Evolutionary conservation across 2,329 filamentous ascomycete species (phyloP).

Genomic region (Sporothrix sp.): DNA sequence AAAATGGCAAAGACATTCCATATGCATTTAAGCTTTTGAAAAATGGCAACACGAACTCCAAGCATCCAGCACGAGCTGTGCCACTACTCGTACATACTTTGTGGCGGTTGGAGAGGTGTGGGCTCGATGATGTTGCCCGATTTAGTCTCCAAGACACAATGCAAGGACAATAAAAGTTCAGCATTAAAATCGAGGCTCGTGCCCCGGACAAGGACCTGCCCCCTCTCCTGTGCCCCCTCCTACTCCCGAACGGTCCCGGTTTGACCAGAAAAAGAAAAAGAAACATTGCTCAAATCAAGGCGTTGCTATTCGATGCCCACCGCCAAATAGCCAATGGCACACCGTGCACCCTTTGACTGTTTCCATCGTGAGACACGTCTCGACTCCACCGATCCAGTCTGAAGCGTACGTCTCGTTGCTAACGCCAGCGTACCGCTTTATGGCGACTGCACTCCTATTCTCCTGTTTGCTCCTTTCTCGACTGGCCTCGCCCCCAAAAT

Average conservation of each 20-base stretch:
- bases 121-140: too few relatives aligned
- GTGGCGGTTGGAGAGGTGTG: too few relatives aligned
- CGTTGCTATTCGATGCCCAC: background rate
- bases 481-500: too few relatives aligned
- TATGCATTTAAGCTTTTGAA: too few relatives aligned
- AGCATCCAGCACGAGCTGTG: too few relatives aligned
- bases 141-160: too few relatives aligned
- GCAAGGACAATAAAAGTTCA: background rate
- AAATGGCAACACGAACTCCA: too few relatives aligned
- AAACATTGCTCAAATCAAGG: constrained; percentile 3
- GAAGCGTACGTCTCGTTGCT: constrained; percentile 12
- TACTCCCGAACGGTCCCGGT: background rate
- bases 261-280: background rate
- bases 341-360: constrained; percentile 4
- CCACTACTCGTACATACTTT: too few relatives aligned
- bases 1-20: background rate
- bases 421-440: background rate
- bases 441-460: background rate
- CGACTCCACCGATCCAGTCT: constrained; percentile 13
- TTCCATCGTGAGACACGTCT: constrained; percentile 17
- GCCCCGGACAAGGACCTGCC: constrained; percentile 4
- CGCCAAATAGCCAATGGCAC: constrained; percentile 6
- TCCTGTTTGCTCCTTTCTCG: too few relatives aligned
- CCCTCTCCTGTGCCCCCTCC: background rate
- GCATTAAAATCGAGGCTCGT: constrained; percentile 1